Conservation (phyloP, 257 asterid species). For the Ilex aquifolium region DNA sequence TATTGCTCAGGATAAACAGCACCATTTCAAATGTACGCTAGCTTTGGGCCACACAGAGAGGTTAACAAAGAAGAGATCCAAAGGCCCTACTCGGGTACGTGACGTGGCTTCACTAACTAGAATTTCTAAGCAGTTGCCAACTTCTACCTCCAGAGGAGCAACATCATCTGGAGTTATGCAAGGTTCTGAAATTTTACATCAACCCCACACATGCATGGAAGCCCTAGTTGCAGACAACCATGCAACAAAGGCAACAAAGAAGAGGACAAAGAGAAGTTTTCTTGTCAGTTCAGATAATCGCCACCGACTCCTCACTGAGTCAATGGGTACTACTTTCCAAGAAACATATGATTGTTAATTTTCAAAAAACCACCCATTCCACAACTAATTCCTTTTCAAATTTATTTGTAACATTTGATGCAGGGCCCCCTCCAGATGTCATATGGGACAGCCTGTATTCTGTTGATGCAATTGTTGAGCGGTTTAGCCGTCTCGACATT, state of each 20-base stretch:
- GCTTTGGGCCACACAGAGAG: constrained; percentile 41
- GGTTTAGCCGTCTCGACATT: constrained; percentile 44
- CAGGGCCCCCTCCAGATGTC: constrained; percentile 57
- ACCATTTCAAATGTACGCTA: constrained; percentile 25
- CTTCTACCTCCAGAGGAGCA: constrained; percentile 24
- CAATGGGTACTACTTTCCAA: constrained; percentile 25
- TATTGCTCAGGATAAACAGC: constrained; percentile 26
- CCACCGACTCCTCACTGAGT: constrained; percentile 22
- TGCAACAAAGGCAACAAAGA: constrained; percentile 39
- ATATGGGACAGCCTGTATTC: constrained; percentile 39
- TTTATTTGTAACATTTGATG: constrained; percentile 16
- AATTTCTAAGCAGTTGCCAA: constrained; percentile 28
- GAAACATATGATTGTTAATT: not conserved
- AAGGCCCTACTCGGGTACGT: constrained; percentile 36
- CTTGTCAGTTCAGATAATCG: constrained; percentile 27
- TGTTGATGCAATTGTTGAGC: constrained; percentile 48
- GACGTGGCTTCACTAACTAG: constrained; percentile 38
- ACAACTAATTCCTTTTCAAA: not conserved
- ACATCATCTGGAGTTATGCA: constrained; percentile 18
- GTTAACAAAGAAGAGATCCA: constrained; percentile 47
- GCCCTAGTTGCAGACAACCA: constrained; percentile 38
- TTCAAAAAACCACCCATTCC: not conserved
- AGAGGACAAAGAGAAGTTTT: constrained; percentile 49
- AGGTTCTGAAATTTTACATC: constrained; percentile 22
- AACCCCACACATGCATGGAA: constrained; percentile 44